Percentiles rank a stretch among this genome's conserved stretches.
phyloP scores from a whole-genome alignment of 805 yeast species.

The Saccharomycopsis malanga region DNA sequence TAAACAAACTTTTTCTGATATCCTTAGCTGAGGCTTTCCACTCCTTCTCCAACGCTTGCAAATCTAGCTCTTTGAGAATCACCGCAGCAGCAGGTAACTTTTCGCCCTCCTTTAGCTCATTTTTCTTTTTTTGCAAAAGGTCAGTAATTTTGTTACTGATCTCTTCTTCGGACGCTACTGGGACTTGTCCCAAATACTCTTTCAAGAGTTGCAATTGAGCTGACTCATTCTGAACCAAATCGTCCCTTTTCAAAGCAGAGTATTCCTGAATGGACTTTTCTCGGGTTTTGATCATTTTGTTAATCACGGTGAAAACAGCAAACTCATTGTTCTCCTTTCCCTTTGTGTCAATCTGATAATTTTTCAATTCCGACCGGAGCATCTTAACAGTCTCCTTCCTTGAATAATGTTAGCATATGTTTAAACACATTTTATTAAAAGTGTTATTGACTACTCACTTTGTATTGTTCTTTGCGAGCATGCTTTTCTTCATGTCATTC shows the following conservation, averaged over 20 bases:
- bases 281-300: constrained; percentile 44
- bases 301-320: constrained; percentile 31
- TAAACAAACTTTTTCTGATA: constrained; percentile 14
- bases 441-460: constrained; percentile 6
- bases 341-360: constrained; percentile 36
- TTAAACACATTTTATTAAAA: neutral
- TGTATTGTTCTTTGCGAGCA: constrained; percentile 17
- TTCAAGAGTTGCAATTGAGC: constrained; percentile 39
- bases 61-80: constrained; percentile 8
- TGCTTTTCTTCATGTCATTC: constrained; percentile 18
- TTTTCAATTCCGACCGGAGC: constrained; percentile 37
- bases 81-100: constrained; percentile 8
- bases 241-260: constrained; percentile 38
- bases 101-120: constrained; percentile 4
- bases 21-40: constrained; percentile 10
- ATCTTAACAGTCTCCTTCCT: constrained; percentile 39
- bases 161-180: constrained; percentile 42
- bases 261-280: constrained; percentile 44
- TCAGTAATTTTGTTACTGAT: constrained; percentile 4
- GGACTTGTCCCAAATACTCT: constrained; percentile 34
- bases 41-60: constrained; percentile 8
- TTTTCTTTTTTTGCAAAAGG: constrained; percentile 3
- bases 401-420: neutral
- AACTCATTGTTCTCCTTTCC: constrained; percentile 30
- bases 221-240: constrained; percentile 47